A percentile compares a stretch with the other conserved stretches of the same genome.
phyloP scores from a whole-genome alignment of 148 eudicot species.

The Talinum fruticosum region DNA sequence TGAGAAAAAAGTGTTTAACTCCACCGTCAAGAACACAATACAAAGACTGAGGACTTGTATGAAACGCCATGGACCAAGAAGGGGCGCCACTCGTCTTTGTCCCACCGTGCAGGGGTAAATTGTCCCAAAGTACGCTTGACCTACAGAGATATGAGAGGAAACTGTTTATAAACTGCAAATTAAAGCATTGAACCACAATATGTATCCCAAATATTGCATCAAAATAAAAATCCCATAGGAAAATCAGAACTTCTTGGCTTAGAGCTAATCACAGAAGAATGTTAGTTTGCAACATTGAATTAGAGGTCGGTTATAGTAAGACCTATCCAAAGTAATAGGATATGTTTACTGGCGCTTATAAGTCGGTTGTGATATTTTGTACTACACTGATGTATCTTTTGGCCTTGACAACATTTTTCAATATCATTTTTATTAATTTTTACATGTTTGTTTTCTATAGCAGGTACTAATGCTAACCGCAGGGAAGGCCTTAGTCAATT shows the following conservation, averaged over 20 bases:
- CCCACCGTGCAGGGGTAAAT: conserved; percentile 98
- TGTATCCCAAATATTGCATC: background rate
- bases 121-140: conserved; percentile 88
- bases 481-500: background rate
- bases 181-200: background rate
- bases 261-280: background rate
- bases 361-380: background rate
- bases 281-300: too few species aligned
- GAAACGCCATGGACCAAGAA: conserved; percentile 94
- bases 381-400: background rate
- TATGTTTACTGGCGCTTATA: background rate
- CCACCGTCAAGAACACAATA: conserved; percentile 81
- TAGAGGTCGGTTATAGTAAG: background rate
- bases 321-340: background rate
- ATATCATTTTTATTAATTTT: background rate
- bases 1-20: conserved; percentile 95
- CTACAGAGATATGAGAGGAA: conserved; percentile 36
- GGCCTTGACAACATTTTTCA: background rate
- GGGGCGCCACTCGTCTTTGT: conserved; percentile 98
- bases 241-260: background rate
- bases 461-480: background rate
- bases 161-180: background rate
- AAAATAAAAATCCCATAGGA: background rate
- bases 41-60: conserved; percentile 85
- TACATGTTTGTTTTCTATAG: background rate